Evolutionary conservation across 371 early-diverging fungal species (phyloP).

Genomic region (Rhizopus delemar): DNA sequence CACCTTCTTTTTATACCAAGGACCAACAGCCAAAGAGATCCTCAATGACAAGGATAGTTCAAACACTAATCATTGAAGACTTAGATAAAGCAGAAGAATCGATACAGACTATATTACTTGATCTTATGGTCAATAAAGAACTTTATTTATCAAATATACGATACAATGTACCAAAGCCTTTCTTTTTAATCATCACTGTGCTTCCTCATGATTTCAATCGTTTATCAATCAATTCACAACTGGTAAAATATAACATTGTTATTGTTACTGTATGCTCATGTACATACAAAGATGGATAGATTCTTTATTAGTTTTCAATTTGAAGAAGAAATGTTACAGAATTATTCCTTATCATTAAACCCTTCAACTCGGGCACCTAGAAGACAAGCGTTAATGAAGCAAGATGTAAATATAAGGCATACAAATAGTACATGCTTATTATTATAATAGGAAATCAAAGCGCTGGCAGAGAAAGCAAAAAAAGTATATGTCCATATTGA

Average conservation of each 20-base stretch:
- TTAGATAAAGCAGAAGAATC: slow-evolving; percentile 47
- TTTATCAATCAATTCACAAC: slow-evolving; percentile 30
- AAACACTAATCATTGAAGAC: slow-evolving; percentile 48
- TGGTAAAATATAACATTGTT: slow-evolving; percentile 21
- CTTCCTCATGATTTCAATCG: slow-evolving; percentile 34
- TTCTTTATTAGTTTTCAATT: slow-evolving; percentile 57
- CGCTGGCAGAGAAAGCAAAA: slow-evolving; percentile 46
- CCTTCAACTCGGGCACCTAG: slow-evolving; percentile 8
- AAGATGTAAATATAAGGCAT: slow-evolving; percentile 23
- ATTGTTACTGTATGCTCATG: not conserved
- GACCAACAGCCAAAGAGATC: slow-evolving; percentile 18
- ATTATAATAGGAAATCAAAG: slow-evolving; percentile 52
- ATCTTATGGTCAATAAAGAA: slow-evolving; percentile 56
- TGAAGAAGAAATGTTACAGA: slow-evolving; percentile 40
- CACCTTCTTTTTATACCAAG: slow-evolving; percentile 4
- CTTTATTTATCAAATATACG: slow-evolving; percentile 48
- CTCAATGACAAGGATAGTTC: slow-evolving; percentile 35
- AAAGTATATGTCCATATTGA: slow-evolving; percentile 60
- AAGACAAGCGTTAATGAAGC: slow-evolving; percentile 31
- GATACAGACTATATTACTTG: slow-evolving; percentile 51
- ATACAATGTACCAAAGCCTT: slow-evolving; percentile 55
- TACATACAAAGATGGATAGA: slow-evolving; percentile 47
- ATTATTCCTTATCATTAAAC: slow-evolving; percentile 1
- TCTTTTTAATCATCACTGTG: slow-evolving; percentile 42
- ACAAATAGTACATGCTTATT: not conserved